Conservation (phyloP, 78 protist species). For the Guillardia theta region DNA sequence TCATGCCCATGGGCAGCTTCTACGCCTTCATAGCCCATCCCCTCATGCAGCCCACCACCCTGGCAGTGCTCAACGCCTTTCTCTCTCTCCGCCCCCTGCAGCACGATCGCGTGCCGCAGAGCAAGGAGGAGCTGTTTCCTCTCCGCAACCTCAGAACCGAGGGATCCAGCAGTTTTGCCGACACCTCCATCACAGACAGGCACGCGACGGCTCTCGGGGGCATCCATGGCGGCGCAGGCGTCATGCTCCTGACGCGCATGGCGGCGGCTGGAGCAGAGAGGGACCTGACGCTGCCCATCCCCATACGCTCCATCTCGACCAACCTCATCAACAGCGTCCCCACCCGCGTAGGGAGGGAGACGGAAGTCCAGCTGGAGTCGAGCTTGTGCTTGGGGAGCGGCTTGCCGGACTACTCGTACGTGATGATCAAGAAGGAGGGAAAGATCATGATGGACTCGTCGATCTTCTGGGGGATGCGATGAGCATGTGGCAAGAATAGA, state of each 20-base stretch:
- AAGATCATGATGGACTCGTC: background rate
- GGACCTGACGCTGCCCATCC: background rate
- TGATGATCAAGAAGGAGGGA: background rate
- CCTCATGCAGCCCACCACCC: too few relatives aligned
- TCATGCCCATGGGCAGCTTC: background rate
- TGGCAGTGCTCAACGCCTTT: background rate
- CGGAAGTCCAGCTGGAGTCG: background rate
- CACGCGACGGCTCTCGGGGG: background rate
- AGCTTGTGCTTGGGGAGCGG: background rate
- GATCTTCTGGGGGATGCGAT: background rate
- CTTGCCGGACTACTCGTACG: background rate
- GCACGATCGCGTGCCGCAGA: background rate
- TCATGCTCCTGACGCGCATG: background rate
- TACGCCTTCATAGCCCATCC: background rate
- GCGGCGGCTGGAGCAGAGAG: too few relatives aligned
- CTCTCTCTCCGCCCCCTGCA: background rate
- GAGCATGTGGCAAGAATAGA: too few relatives aligned
- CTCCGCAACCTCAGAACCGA: background rate
- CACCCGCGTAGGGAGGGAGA: background rate
- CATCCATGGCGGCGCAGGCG: background rate
- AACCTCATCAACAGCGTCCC: background rate
- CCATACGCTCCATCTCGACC: too few relatives aligned
- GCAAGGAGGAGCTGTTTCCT: background rate
- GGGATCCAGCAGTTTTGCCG: background rate
- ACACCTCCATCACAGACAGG: background rate